Base-by-base conservation (phyloP, 495 filamentous ascomycete genomes). In the Trichocladium antarcticum region DNA sequence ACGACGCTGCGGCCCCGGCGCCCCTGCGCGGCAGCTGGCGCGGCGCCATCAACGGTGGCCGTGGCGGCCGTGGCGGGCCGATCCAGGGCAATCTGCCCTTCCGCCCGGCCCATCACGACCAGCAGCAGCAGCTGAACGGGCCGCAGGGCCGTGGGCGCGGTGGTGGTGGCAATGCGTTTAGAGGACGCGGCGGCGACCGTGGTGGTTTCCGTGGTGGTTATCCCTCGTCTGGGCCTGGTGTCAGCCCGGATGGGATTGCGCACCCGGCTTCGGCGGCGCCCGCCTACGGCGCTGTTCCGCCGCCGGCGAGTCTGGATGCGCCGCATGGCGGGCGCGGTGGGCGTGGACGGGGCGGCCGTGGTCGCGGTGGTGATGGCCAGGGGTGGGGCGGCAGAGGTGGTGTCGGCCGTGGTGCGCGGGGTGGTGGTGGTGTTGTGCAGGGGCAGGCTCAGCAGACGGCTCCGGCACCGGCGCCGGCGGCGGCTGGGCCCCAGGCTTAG, bases 201-300 rank as follows among this genome's bases (percentile, higher is more conserved):
- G 42, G 53, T 10, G 66, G 61, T 14, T 55, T 63, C 8, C 24
- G 24, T 8, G 24, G 24, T 8, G 24, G 24, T 4, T 27, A 27
- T 8, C 3, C 24, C 8, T 27, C 24, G 24, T 8, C 24, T 27
- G 24, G 4, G 24, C 24, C 24, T n/a, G 45, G 21, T 64, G 52
- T 32, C 15, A 27, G 41, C 44, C 37, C 47, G 28, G 28, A 27
- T 21, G 51, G 50, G 10, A 49, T 44, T 27, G 36, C 37, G 16
- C 56, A 55, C 24, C 45, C 57, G 29, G 43, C 49, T 10, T 47
- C 51, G 21, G 51, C 37, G 17, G 47, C 52, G 38, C 49, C 52
- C 17, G 19, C 79, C 64, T 94, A 92, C 57, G 71, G 73, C 29
- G 78, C 78, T 43, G 85, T 90, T 8, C 88, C 92, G 4, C 92